phyloP scores from a whole-genome alignment of 768 basidiomycete genomes.

The Dictyophora rubrovolvata region DNA sequence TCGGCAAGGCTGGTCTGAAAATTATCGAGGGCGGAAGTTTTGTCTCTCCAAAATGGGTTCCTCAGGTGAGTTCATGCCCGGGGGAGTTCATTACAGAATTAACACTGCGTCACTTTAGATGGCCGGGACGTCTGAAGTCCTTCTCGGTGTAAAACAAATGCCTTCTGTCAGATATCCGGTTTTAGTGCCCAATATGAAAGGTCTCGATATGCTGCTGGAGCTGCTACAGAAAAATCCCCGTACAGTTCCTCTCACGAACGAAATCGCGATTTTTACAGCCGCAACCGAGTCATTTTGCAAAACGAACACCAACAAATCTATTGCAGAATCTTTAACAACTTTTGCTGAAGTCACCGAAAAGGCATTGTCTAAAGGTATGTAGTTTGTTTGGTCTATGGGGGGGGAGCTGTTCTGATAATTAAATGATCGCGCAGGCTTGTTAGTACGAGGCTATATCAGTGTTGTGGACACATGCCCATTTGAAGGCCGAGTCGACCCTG shows the following conservation, averaged over 20 bases:
- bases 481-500: conserved; percentile 62
- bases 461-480: conserved; percentile 80
- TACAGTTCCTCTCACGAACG: conserved; percentile 52
- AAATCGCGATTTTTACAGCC: conserved; percentile 83
- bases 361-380: conserved; percentile 38
- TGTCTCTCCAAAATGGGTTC: conserved; percentile 89
- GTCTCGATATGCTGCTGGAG: conserved; percentile 55
- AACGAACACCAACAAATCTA: conserved; percentile 75
- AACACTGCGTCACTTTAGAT: conserved; percentile 39
- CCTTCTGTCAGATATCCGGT: conserved; percentile 63
- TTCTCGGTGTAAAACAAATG: conserved; percentile 43
- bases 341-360: conserved; percentile 50
- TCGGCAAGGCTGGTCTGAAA: conserved; percentile 55
- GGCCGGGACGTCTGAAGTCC: conserved; percentile 74
- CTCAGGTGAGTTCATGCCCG: conserved; percentile 47
- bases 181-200: conserved; percentile 71
- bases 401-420: not conserved
- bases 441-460: conserved; percentile 78
- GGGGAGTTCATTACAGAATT: conserved; percentile 5
- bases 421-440: conserved; percentile 27
- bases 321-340: conserved; percentile 57
- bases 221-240: conserved; percentile 34
- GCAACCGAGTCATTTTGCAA: conserved; percentile 79
- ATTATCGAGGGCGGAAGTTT: conserved; percentile 83
- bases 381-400: not conserved